A percentile compares a stretch with the other conserved stretches of the same genome.
phyloP scores from a whole-genome alignment of 2,329 filamentous ascomycete genomes.

The Pseudophaeomoniella oleicola region DNA sequence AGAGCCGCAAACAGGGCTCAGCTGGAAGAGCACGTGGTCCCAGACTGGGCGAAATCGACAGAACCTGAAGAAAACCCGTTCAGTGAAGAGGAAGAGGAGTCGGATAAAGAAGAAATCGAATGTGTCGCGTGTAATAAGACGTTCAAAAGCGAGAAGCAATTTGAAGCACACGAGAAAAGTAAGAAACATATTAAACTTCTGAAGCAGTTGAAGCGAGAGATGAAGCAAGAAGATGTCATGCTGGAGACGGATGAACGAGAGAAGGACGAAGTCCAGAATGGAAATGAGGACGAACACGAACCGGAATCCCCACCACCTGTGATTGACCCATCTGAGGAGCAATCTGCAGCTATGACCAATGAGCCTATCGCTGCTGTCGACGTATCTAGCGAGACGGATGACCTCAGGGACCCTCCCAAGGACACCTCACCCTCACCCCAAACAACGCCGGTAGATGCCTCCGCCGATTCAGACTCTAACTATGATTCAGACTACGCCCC shows the following conservation, averaged over 20 bases:
- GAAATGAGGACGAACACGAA: conserved; percentile 33
- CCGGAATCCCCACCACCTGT: conserved; percentile 17
- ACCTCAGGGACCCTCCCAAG: background rate
- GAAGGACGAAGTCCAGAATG: background rate
- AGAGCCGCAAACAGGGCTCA: conserved; percentile 69
- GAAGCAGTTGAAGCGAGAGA: conserved; percentile 63
- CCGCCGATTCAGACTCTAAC: conserved; percentile 1
- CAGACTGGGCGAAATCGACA: conserved; percentile 54
- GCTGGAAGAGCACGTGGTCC: conserved; percentile 46
- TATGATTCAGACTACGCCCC: conserved; percentile 28
- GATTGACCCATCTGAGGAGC: conserved; percentile 7
- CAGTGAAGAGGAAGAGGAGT: conserved; percentile 37
- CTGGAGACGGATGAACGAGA: background rate
- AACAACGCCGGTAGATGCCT: background rate
- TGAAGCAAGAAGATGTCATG: conserved; percentile 59
- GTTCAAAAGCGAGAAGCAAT: conserved; percentile 86
- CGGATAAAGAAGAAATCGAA: conserved; percentile 38
- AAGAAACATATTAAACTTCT: conserved; percentile 90
- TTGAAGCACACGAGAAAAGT: conserved; percentile 82
- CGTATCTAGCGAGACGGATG: background rate
- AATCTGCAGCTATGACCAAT: conserved; percentile 7
- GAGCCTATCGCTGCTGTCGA: background rate
- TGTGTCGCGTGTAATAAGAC: conserved; percentile 50
- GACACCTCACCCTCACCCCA: background rate
- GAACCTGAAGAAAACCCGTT: background rate